Evolutionary conservation across 768 basidiomycete genomes (phyloP).

Genomic region (Roridomyces roridus): DNA sequence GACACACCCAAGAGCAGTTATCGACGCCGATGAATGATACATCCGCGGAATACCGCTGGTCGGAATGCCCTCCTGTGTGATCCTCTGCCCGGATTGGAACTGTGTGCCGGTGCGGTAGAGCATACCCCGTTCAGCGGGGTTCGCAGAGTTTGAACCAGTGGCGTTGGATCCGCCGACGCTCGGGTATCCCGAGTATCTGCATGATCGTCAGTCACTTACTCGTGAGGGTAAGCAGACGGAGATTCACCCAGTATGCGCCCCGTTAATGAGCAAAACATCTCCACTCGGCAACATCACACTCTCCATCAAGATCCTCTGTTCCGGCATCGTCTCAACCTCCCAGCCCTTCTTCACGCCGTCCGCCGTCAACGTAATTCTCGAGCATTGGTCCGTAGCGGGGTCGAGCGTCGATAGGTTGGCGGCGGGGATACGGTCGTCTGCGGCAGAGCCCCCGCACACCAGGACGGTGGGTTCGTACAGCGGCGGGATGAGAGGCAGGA

Average conservation of each 20-base stretch:
- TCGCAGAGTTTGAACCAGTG: neutral
- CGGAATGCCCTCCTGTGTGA: conserved; percentile 48
- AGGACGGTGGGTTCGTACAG: conserved; percentile 55
- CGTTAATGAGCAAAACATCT: conserved; percentile 56
- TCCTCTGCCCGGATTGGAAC: conserved; percentile 54
- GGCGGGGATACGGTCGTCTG: conserved; percentile 49
- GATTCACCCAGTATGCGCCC: conserved; percentile 33
- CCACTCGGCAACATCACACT: conserved; percentile 64
- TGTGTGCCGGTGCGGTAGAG: conserved; percentile 45
- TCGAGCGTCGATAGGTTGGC: conserved; percentile 55
- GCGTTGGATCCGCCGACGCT: conserved; percentile 52
- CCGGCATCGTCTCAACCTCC: conserved; percentile 58
- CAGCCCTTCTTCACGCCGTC: conserved; percentile 56
- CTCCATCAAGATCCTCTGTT: conserved; percentile 60
- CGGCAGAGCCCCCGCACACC: conserved; percentile 58
- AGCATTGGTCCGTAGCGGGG: conserved; percentile 59
- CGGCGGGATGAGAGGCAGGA: conserved; percentile 54
- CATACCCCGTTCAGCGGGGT: conserved; percentile 24
- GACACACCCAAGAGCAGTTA: conserved; percentile 50
- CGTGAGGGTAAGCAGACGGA: neutral
- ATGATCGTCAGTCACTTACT: conserved; percentile 33
- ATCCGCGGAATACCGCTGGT: conserved; percentile 54
- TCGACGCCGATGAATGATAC: conserved; percentile 63
- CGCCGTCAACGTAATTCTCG: conserved; percentile 52
- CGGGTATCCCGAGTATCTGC: conserved; percentile 53